These are phyloP conservation scores for Phoenix roebelenii DNA, from an alignment of 176 grass and related monocot genomes.

Conservation along the genomic window DNA sequence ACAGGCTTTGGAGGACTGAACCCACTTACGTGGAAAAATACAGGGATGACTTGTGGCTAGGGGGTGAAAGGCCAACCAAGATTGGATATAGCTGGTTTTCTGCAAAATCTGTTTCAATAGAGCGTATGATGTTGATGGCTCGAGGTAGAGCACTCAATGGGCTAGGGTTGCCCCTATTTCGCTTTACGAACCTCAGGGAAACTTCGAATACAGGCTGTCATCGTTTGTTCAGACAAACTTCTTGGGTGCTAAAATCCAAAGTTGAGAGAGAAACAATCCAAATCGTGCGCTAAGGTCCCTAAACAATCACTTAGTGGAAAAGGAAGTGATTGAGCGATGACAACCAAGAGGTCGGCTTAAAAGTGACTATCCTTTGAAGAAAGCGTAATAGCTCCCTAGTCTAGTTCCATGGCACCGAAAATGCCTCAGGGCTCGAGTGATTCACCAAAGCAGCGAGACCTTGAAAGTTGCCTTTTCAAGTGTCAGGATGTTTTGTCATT, in stretches of 20 bases:
- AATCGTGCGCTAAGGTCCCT: too few relatives aligned
- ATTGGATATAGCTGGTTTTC: too few relatives aligned
- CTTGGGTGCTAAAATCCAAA: neutral
- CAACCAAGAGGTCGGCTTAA: neutral
- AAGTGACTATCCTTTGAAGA: neutral
- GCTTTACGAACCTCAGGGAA: neutral
- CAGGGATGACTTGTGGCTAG: neutral
- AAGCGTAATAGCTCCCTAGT: constrained; percentile 9
- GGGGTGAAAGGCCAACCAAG: neutral
- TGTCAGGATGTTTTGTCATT: neutral
- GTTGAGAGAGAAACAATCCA: too few relatives aligned
- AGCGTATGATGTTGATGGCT: neutral
- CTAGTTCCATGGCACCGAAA: constrained; percentile 10
- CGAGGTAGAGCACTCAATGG: neutral
- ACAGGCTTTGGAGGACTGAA: neutral
- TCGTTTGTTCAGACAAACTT: neutral
- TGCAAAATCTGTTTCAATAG: neutral
- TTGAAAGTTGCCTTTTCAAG: too few relatives aligned
- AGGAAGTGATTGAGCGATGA: neutral
- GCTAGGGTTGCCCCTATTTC: neutral
- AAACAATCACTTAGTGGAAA: too few relatives aligned
- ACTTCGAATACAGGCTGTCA: neutral
- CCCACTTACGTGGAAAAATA: neutral
- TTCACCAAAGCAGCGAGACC: too few relatives aligned
- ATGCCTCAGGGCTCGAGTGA: neutral